Evolutionary conservation across 2,329 filamentous ascomycete species (phyloP), one percentile per base, ranked within the genome.

Genomic region (Talaromyces sp.): DNA sequence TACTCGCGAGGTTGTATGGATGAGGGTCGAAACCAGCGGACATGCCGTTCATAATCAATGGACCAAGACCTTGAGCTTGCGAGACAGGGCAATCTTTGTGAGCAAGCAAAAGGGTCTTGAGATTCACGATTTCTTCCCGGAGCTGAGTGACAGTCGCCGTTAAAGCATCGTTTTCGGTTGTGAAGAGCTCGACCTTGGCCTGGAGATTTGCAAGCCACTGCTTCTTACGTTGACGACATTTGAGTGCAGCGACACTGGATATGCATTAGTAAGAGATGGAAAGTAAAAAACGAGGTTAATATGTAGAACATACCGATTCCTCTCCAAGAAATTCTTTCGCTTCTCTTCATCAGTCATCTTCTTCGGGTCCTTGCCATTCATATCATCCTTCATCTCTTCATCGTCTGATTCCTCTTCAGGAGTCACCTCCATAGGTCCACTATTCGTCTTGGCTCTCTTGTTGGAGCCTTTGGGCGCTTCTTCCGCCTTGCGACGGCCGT

Each of bases 331-430:
- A 76, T 98, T 99, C 81, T 96, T 97, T 49, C 95, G 87, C 83
- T 99, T 99, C 82, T 99, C 95, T 74, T 98, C 95, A 65, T 98
- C 95, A 0, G 93, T 97, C 92, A 97, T 96, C 83, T 97, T 97
- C 72, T 89, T 87, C 47, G 83, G 78, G 58, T 86, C 82, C 71
- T 90, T 87, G 47, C 83, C 78, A 27, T 31, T 49, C 10, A 31
- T 6, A 51, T 86, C 82, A 71, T 74, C 34, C 83, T 84, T 5
- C 86, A 83, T 59, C 86, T 84, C 56, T 83, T 85, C 69, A 4
- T 85, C 82, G 5, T 85, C 81, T 4, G 87, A 83, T 1, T 87
- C 82, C 5, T 84, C 71, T 63, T 81, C 79, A 51, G 76, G 73
- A 47, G 75, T 78, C 68, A 77, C 79, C 65, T 74, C 76, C 69